Conservation (phyloP, 2,329 filamentous ascomycete species). For the Helotiales sp. region DNA sequence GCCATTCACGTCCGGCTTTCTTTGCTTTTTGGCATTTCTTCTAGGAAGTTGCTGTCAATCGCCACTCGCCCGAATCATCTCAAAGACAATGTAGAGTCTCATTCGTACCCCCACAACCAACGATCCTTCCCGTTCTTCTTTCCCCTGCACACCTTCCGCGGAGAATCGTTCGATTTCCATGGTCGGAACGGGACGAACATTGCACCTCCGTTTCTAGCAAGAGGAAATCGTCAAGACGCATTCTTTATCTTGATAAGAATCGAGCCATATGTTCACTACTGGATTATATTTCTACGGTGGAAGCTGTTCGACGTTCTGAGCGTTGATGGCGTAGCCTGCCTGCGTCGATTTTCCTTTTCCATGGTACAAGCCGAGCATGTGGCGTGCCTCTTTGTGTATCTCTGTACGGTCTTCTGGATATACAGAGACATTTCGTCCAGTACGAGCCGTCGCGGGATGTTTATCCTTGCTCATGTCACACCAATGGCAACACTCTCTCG, state of each 20-base stretch:
- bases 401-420: neutral
- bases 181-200: neutral
- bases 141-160: neutral
- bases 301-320: neutral
- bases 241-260: neutral
- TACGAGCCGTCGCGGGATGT: neutral
- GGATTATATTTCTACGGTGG: neutral
- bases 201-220: neutral
- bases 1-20: too few relatives aligned
- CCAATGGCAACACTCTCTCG: neutral
- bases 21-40: neutral
- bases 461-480: neutral
- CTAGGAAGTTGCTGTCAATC: neutral
- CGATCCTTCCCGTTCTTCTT: neutral
- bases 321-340: neutral
- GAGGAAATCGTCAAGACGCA: neutral
- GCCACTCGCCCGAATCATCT: neutral
- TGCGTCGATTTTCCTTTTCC: neutral
- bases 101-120: neutral
- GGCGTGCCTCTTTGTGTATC: neutral
- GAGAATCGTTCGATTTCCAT: neutral
- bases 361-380: neutral
- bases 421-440: neutral
- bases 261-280: too few relatives aligned
- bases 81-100: neutral